Evolutionary conservation across 805 yeast species (phyloP).

Genomic region (Candida ipomoeae): DNA sequence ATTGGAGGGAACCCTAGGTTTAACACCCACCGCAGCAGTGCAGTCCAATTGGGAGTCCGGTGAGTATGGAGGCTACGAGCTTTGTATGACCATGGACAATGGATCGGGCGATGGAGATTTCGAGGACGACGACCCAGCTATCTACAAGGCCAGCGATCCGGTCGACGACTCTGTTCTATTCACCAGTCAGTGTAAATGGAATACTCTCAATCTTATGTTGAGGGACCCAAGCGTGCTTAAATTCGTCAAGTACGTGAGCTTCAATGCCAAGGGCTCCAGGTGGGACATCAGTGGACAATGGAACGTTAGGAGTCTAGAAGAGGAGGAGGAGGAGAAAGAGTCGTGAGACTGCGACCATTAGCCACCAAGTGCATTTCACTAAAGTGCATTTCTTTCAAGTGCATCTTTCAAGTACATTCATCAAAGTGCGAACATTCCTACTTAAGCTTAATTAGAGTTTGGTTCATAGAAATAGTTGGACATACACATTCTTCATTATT

Average conservation of each 20-base stretch:
- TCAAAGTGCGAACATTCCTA: too few species aligned
- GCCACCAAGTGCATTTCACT: too few species aligned
- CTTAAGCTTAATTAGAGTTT: too few species aligned
- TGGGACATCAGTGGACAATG: constrained; percentile 87
- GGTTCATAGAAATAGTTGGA: too few species aligned
- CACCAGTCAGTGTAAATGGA: constrained; percentile 82
- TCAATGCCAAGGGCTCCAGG: constrained; percentile 81
- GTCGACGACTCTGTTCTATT: constrained; percentile 71
- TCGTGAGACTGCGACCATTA: too few species aligned
- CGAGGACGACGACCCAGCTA: constrained; percentile 76
- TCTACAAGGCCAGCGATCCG: constrained; percentile 54
- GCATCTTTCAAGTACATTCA: too few species aligned
- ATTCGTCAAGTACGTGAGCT: constrained; percentile 88
- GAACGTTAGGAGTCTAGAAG: constrained; percentile 55
- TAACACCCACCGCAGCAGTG: constrained; percentile 61
- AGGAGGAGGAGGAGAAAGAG: constrained; percentile 24
- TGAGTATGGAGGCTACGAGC: constrained; percentile 92
- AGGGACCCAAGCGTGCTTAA: constrained; percentile 85
- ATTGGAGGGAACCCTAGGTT: constrained; percentile 74
- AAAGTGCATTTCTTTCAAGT: too few species aligned
- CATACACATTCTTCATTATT: too few species aligned
- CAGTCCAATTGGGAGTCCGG: constrained; percentile 80
- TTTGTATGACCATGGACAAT: constrained; percentile 69
- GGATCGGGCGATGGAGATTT: constrained; percentile 45
- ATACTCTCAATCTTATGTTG: constrained; percentile 67